Evolutionary conservation across 139 green algal species (phyloP).

Genomic region (Helicosporidium sp.): DNA sequence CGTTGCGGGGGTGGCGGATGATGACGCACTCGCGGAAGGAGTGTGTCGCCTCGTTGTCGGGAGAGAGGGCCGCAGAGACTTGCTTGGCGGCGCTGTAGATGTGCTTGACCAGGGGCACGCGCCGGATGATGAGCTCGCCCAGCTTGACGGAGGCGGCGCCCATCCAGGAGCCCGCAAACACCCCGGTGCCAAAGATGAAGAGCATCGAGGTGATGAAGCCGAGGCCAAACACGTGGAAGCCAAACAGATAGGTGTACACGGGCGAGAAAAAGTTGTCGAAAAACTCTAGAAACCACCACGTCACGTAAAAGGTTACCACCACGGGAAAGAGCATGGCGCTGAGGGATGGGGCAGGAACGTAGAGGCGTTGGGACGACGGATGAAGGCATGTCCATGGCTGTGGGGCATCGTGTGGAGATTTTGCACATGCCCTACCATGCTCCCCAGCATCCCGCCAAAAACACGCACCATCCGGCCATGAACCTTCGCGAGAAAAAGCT

Average conservation of each 20-base stretch:
- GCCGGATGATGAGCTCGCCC: conserved; percentile 78
- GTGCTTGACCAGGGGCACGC: conserved; percentile 77
- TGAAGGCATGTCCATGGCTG: neutral
- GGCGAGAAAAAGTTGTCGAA: conserved; percentile 81
- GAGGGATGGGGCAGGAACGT: neutral
- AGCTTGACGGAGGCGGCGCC: conserved; percentile 12
- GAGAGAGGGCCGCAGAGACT: conserved; percentile 51
- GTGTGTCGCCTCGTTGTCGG: conserved; percentile 48
- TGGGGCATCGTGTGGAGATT: neutral
- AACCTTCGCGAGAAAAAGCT: conserved; percentile 34
- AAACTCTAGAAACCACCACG: conserved; percentile 62
- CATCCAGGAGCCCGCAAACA: conserved; percentile 25
- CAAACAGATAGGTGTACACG: conserved; percentile 61
- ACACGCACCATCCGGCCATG: conserved; percentile 25
- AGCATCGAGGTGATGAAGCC: conserved; percentile 45
- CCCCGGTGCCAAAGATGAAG: conserved; percentile 57
- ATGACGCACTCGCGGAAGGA: conserved; percentile 79
- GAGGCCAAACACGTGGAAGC: conserved; percentile 77
- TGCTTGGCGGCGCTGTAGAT: conserved; percentile 92
- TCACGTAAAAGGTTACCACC: conserved; percentile 60
- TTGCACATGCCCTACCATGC: neutral
- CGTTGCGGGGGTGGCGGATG: conserved; percentile 60
- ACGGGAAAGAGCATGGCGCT: conserved; percentile 77
- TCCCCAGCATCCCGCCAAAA: neutral
- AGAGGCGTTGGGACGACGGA: neutral